Evolutionary conservation across 1,284 basidiomycete species (phyloP).

Genomic region (Apiotrichum veenhuisii): DNA sequence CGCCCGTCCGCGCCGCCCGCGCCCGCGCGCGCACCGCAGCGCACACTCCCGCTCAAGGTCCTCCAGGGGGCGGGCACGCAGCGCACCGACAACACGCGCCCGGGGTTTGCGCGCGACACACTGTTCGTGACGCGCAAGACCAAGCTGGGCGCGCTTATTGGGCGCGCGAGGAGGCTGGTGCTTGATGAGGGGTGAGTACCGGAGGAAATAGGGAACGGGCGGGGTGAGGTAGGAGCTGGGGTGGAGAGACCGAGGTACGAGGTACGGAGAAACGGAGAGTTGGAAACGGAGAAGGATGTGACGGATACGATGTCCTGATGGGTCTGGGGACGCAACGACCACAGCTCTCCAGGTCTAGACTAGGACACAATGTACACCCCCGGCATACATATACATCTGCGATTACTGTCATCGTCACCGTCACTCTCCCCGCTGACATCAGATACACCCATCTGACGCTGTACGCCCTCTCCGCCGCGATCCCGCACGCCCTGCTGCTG

Average conservation of each 20-base stretch:
- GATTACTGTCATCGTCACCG: too few relatives aligned
- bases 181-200: slow-evolving; percentile 89
- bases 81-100: slow-evolving; percentile 29
- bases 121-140: slow-evolving; percentile 79
- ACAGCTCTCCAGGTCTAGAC: too few relatives aligned
- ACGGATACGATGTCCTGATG: too few relatives aligned
- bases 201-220: background rate
- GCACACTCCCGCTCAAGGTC: slow-evolving; percentile 30
- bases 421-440: slow-evolving; percentile 62
- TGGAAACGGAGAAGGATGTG: too few relatives aligned
- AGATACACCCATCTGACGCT: slow-evolving; percentile 62
- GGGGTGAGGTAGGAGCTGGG: too few relatives aligned
- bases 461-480: slow-evolving; percentile 80
- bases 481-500: slow-evolving; percentile 72
- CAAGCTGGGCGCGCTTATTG: slow-evolving; percentile 62
- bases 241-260: too few relatives aligned
- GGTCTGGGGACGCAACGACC: too few relatives aligned
- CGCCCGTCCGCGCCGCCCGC: slow-evolving; percentile 18
- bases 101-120: slow-evolving; percentile 61
- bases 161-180: slow-evolving; percentile 72
- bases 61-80: slow-evolving; percentile 32
- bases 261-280: too few relatives aligned
- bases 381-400: too few relatives aligned
- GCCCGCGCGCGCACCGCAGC: background rate
- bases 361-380: too few relatives aligned